These are phyloP conservation scores for Eragrostis curvula DNA, from an alignment of 176 grass and related monocot genomes.

Conservation along the genomic window DNA sequence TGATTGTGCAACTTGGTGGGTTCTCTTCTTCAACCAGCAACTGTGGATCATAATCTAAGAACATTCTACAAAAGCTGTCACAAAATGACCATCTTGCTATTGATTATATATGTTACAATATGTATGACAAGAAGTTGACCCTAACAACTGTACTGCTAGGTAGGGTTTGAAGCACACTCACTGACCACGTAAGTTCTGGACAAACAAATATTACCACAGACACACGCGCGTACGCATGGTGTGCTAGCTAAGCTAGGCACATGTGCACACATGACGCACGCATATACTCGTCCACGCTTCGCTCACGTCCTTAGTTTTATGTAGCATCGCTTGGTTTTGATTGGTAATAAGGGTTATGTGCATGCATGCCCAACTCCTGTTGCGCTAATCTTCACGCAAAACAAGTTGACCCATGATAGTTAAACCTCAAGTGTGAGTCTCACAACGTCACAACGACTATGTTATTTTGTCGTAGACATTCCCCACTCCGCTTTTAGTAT, in stretches of 20 bases:
- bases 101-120: neutral
- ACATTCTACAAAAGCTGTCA: conserved; percentile 6
- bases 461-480: neutral
- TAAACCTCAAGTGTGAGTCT: neutral
- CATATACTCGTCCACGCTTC: too few relatives aligned
- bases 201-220: too few relatives aligned
- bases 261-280: too few relatives aligned
- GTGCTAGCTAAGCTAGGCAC: too few relatives aligned
- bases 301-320: too few relatives aligned
- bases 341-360: neutral
- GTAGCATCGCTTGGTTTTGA: neutral
- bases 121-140: too few relatives aligned
- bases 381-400: conserved; percentile 3
- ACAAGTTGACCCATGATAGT: conserved; percentile 1
- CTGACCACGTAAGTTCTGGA: too few relatives aligned
- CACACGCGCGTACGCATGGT: too few relatives aligned
- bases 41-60: neutral
- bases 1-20: neutral
- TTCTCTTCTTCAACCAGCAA: neutral
- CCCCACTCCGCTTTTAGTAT: neutral
- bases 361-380: neutral
- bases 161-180: too few relatives aligned
- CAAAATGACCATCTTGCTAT: neutral
- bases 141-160: too few relatives aligned
- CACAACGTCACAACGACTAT: neutral